Evolutionary conservation across 1,284 basidiomycete genomes (phyloP), one percentile per base, ranked within the genome.

Genomic region (Rhodotorula sp.): DNA sequence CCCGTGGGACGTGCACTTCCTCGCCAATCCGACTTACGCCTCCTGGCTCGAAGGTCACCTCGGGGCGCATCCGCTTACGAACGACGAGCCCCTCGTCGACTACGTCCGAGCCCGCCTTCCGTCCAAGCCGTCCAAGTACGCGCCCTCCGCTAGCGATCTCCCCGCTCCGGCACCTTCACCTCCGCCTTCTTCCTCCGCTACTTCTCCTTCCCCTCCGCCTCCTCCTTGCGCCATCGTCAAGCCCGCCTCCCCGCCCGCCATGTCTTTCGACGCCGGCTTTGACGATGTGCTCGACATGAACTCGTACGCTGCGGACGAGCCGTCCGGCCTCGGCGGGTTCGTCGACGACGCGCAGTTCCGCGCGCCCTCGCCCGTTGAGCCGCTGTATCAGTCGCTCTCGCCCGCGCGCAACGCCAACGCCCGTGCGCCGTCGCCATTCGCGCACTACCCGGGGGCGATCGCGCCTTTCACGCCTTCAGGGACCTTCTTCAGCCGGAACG

Each of bases 51-150:
- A 65, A 25, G 25, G 19, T 22, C 58, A 58, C 25, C 15, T 69
- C 27, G 5, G 41, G 9, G 22, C 19, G 4, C 15, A 34, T 19
- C 71, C 71, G 0, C 32, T 69, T 25, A 27, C 7, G 0, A 29
- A 37, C 27, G 58, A 59, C 29, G 64, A 65, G 32, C 48, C 12
- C 0, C 62, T 73, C 37, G 68, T 70, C 68, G 62, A 67, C 59
- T 73, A 67, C 67, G 71, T 73, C 37, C 61, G 68, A 9, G 50
- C 53, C 22, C 56, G 65, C 8, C 37, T 64, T 36, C 46, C 39
- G 15, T 3, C 53, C 15, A 17, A 21, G 1, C 32, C 53, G 2
- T 34, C 32, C n/a, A 19, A 29, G 15, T 54, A 32, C 53, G 53
- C 29, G 5, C 53, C 53, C 1, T 54, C 53, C 2, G 32, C 19